These are phyloP conservation scores for Trichoderma sp. DNA, from an alignment of 2,329 filamentous ascomycete species.

Conservation along the genomic window DNA sequence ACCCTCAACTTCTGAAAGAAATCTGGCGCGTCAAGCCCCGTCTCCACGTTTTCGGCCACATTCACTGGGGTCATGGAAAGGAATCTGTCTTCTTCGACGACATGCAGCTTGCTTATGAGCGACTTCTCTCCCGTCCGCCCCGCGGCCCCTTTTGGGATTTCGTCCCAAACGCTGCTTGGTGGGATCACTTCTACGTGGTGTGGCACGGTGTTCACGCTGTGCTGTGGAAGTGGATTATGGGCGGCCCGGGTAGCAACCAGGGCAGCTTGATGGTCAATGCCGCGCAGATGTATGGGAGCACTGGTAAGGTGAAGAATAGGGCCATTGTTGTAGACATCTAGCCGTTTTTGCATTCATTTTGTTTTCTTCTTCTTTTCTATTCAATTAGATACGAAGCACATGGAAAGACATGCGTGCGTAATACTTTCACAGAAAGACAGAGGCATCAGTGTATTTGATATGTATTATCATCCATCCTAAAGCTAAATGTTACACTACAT, in stretches of 20 bases:
- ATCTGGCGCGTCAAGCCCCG: conserved; percentile 72
- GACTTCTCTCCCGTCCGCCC: conserved; percentile 52
- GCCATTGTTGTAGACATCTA: conserved; percentile 41
- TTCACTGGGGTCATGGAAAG: conserved; percentile 73
- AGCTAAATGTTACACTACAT: background rate
- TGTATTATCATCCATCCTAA: background rate
- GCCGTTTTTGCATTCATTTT: background rate
- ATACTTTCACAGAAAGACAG: background rate
- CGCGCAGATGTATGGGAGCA: conserved; percentile 56
- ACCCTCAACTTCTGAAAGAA: conserved; percentile 69
- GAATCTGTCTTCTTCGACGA: conserved; percentile 75
- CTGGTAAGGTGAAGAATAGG: conserved; percentile 49
- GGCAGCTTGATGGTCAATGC: conserved; percentile 60
- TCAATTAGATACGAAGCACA: background rate
- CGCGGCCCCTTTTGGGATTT: conserved; percentile 50
- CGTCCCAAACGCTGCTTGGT: conserved; percentile 49
- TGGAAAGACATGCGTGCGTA: background rate
- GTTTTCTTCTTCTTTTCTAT: background rate
- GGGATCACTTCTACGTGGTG: conserved; percentile 48
- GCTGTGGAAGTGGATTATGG: conserved; percentile 60
- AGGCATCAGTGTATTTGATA: background rate
- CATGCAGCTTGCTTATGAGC: conserved; percentile 70
- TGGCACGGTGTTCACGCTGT: conserved; percentile 50
- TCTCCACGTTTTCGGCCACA: conserved; percentile 83
- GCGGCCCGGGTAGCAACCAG: conserved; percentile 51